phyloP scores from a whole-genome alignment of 306 rosid genomes.

The Morella rubra region DNA sequence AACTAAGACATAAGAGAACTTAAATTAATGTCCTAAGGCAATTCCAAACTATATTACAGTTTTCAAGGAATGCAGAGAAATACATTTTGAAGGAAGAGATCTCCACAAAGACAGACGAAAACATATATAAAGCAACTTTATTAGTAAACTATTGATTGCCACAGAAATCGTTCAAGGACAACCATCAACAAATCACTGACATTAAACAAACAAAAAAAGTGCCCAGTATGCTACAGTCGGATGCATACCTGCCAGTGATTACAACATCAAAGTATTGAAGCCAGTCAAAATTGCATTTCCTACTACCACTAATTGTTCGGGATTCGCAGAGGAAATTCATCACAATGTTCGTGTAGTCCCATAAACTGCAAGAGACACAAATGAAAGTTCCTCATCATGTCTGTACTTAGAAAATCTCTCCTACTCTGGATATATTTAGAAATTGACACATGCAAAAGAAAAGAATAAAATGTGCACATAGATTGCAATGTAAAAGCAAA shows the following conservation, averaged over 20 bases:
- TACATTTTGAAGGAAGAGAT: background rate
- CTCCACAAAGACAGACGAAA: background rate
- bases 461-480: background rate
- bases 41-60: background rate
- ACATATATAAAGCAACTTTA: background rate
- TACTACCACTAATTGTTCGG: slow-evolving; percentile 40
- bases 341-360: slow-evolving; percentile 95
- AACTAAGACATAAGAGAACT: background rate
- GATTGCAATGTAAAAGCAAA: background rate
- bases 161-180: background rate
- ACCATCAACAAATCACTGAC: too few species aligned
- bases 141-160: background rate
- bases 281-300: slow-evolving; percentile 69
- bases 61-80: background rate
- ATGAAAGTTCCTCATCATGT: background rate
- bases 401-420: background rate
- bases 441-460: background rate
- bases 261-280: slow-evolving; percentile 89
- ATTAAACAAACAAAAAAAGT: background rate
- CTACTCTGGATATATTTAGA: background rate
- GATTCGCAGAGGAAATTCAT: slow-evolving; percentile 86
- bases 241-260: slow-evolving; percentile 83
- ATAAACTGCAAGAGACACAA: slow-evolving; percentile 62
- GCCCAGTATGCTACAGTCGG: background rate
- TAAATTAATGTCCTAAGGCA: background rate